Base-by-base conservation (phyloP, 2,329 filamentous ascomycete species). In the Penicillium janthinellum region DNA sequence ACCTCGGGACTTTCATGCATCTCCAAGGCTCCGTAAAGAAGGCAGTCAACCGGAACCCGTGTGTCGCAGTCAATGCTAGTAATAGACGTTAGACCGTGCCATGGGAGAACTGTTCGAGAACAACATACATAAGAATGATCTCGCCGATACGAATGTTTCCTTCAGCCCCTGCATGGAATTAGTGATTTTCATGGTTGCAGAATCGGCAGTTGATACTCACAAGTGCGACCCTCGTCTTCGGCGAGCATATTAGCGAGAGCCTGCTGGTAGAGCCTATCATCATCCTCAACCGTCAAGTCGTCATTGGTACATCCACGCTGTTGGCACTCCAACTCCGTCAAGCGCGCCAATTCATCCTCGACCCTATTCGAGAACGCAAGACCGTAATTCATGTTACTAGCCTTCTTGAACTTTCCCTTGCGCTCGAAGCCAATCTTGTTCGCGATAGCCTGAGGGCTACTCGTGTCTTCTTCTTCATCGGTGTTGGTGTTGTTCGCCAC, bases 71-170 rank as follows among this genome's bases (percentile, higher is more conserved):
- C 88, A 59, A 90, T 84, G 54, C 58, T 60, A 54, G 5, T 17
- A 28, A 37, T 34, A 7, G 25, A 47, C 1, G 17, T 50, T 34
- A 53, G 22, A 12, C 12, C 11, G 10, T 8, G 11, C 25, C 12
- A 17, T 31, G 17, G 22, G 2, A 11, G 14, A 25, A 34, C 31
- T 25, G 17, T 14, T 22, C 3, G 25, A 35, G 31, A n/a, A 39
- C 17, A 22, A 63, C 59, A 42, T 57, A 64, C 62, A 90, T 80
- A 15, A 90, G 77, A 57, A 90, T 88, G 66, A 86, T 93, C 76
- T 96, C 91, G 57, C 92, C 92, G 22, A 96, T 81, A 54, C 91
- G 90, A 67, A 96, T 89, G 75, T 95, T 92, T 62, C 91, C 92
- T 71, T 92, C 90, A 17, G 91, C 91, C 83, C 81, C 66, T 85